Base-by-base conservation (phyloP, 495 filamentous ascomycete genomes). In the Hypoxylon trugodes region DNA sequence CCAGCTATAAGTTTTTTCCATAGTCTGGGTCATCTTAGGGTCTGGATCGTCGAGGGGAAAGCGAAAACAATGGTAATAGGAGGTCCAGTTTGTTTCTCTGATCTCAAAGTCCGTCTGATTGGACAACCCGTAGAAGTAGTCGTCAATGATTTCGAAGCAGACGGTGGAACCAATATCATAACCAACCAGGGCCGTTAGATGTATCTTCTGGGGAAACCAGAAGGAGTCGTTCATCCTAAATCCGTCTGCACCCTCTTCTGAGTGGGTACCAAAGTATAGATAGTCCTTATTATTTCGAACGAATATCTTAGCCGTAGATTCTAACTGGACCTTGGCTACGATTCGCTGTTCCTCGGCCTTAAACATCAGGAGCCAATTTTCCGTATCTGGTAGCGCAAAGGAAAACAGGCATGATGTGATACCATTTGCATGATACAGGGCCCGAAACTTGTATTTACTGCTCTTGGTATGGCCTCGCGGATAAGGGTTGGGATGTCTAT, bases 101-200 rank as follows among this genome's bases (percentile, higher is more conserved):
- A 86, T 81, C 37, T 88, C 82, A 47, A 86, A 84, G 6, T 83
- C 78, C 5, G 82, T 81, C 61, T 86, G 80, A 45, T 88, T 92
- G 1, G 90, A 91, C 4, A 93, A 76, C 0, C 81, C 87, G 63
- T 93, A 93, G 22, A 95, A 86, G 65, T 85, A 79, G n/a, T 79
- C 83, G 22, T 86, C 76, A 60, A 88, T 77, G 30, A 93, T 85
- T 57, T 90, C 86, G 69, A 95, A 95, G 61, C 86, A 89, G 19
- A 90, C 76, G 1, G 84, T 88, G 37, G 83, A 83, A 5, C 86
- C 86, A 35, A 93, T 80, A 47, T 92, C 90, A 22, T 76, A 78
- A 0, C 87, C 87, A 8, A 84, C 81, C 57, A 89, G 75, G 6
- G 82, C 76, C 3, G 77, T 66, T 3, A 89, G 70, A 36, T 82